These are phyloP conservation scores for Leccinum griseonigrum DNA, from an alignment of 1,284 basidiomycete genomes.

Conservation along the genomic window DNA sequence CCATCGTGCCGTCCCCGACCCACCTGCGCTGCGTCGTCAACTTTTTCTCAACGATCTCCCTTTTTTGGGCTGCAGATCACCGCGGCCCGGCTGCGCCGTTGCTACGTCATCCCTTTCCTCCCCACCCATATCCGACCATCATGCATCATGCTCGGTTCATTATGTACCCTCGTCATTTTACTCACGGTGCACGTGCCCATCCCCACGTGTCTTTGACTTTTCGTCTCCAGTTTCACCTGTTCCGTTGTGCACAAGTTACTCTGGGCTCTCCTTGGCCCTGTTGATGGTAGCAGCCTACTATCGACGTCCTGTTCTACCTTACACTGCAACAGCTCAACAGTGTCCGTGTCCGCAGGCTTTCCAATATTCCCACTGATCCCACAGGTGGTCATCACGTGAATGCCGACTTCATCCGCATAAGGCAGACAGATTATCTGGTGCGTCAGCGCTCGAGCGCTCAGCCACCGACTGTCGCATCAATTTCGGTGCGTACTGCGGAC, in stretches of 20 bases:
- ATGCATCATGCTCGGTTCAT: conserved; percentile 17
- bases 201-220: conserved; percentile 12
- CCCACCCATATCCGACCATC: conserved; percentile 17
- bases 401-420: background rate
- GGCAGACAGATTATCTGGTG: background rate
- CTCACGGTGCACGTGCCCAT: conserved; percentile 2
- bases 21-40: background rate
- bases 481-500: background rate
- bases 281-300: background rate
- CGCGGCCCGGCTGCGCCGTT: conserved; percentile 14
- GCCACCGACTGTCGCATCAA: conserved; percentile 1
- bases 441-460: background rate
- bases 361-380: background rate
- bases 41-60: conserved; percentile 13
- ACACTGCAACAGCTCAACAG: background rate
- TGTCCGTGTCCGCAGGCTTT: background rate
- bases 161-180: conserved; percentile 18
- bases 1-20: background rate
- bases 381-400: background rate
- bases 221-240: background rate
- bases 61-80: conserved; percentile 26
- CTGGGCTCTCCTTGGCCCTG: too few relatives aligned
- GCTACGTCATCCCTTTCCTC: conserved; percentile 13
- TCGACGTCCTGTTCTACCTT: too few relatives aligned
- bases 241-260: background rate